Evolutionary conservation across 2,329 filamentous ascomycete genomes (phyloP), one percentile per base, ranked within the genome.

Genomic region (Pestalotiopsis sp.): DNA sequence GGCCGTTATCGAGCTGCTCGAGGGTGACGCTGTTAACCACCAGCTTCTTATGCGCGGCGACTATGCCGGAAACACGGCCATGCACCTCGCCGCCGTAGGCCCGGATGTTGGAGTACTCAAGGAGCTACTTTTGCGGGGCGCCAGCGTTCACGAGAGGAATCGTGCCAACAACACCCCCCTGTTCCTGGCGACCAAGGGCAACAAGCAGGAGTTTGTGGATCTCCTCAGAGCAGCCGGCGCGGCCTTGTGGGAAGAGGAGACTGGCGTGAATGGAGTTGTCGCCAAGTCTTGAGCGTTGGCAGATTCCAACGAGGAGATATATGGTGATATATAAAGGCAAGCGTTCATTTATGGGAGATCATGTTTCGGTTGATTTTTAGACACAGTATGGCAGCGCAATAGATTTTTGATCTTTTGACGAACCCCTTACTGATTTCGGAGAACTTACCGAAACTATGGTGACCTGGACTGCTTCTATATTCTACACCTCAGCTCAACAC

Each of bases 51-150:
- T 93, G 75, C 90, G 91, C 71, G 87, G 88, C 38, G 93, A 96
- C 80, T 95, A 95, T 77, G 92, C 92, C 23, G 93, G 93, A 61
- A 96, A 95, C 80, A 95, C 93, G 31, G 85, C 85, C 3, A 80
- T 88, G 49, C 88, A 90, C 74, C 83, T 90, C 2, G 88, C 87
- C 1, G 86, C 87, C 38, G 84, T 89, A 4, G 83, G 85, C 1
- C 73, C 87, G 20, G 83, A 86, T 68, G 79, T 82, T 1, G 82
- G 83, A n/a, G 84, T 92, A 38, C 80, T 92, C 73, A 81, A 84
- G 27, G 87, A 89, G 74, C 80, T 92, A 61, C 82, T 92, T 13
- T 82, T 82, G 57, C 82, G 85, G 23, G 90, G 90, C 7, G 89
- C 88, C n/a, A 90, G 89, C 74, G 90, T 92, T 5, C 90, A 92